A percentile compares a stretch with the other conserved stretches of the same genome.
phyloP scores from a whole-genome alignment of 306 rosid species.

The Medicago arabica region DNA sequence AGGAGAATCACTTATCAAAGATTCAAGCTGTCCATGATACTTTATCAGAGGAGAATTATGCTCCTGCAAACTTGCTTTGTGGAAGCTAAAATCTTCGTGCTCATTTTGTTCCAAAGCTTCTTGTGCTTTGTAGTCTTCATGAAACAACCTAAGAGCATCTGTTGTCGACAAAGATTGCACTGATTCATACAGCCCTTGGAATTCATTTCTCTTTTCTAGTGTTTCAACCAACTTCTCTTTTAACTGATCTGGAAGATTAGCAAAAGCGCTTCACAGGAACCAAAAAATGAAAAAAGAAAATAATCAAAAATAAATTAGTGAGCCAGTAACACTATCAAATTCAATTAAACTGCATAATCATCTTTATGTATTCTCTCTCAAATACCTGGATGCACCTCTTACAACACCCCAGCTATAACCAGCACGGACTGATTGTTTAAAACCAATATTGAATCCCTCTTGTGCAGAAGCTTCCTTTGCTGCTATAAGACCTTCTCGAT shows the following conservation, averaged over 20 bases:
- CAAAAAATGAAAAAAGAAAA: constrained; percentile 37
- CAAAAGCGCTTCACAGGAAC: constrained; percentile 61
- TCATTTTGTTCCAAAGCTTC: constrained; percentile 42
- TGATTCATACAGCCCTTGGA: constrained; percentile 66
- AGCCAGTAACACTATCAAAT: constrained; percentile 1
- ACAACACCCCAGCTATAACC: constrained; percentile 82
- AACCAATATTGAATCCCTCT: constrained; percentile 85
- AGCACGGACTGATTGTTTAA: constrained; percentile 64
- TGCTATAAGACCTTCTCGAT: constrained; percentile 79
- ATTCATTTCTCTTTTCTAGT: constrained; percentile 58
- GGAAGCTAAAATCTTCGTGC: constrained; percentile 39
- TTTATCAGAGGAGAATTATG: constrained; percentile 49
- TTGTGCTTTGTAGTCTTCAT: constrained; percentile 53
- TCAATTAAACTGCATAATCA: constrained; percentile 13
- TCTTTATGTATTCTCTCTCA: neutral
- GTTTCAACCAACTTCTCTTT: constrained; percentile 63
- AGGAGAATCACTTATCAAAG: constrained; percentile 59
- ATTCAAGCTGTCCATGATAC: constrained; percentile 54
- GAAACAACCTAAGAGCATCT: constrained; percentile 64
- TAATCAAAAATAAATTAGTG: neutral
- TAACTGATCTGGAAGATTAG: constrained; percentile 68
- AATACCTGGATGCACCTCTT: constrained; percentile 87
- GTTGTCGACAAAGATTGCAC: constrained; percentile 66
- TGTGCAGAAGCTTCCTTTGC: constrained; percentile 90
- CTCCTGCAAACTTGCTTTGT: constrained; percentile 36